These are phyloP conservation scores for Backusella circina DNA, from an alignment of 192 early-diverging fungal species.

Conservation along the genomic window DNA sequence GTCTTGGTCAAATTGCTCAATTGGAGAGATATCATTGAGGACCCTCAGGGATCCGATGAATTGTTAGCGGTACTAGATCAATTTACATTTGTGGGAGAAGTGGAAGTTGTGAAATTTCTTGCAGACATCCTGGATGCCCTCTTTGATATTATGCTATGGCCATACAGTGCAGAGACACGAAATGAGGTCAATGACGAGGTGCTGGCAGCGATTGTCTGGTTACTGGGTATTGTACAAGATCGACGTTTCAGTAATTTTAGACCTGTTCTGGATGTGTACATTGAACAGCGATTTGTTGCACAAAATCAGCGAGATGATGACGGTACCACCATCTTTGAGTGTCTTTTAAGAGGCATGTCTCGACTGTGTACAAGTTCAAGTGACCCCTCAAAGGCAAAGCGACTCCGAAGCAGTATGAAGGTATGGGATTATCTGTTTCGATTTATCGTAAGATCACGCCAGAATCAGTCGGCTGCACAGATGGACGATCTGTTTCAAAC, in stretches of 20 bases:
- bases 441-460: conserved; percentile 49
- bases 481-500: conserved; percentile 40
- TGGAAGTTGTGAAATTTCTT: conserved; percentile 71
- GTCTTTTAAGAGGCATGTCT: conserved; percentile 39
- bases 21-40: conserved; percentile 44
- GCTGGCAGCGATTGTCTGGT: conserved; percentile 49
- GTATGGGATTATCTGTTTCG: conserved; percentile 61
- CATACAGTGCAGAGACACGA: neutral
- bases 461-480: conserved; percentile 15
- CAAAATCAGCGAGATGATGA: neutral
- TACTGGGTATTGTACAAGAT: conserved; percentile 58
- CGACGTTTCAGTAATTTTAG: conserved; percentile 58
- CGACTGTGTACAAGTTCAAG: conserved; percentile 29
- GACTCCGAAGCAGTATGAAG: conserved; percentile 53
- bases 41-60: conserved; percentile 11
- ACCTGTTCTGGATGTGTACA: conserved; percentile 53
- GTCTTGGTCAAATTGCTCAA: conserved; percentile 60
- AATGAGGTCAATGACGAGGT: conserved; percentile 41
- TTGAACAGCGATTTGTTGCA: conserved; percentile 47
- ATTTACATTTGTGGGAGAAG: conserved; percentile 54
- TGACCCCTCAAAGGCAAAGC: conserved; percentile 32
- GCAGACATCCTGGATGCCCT: conserved; percentile 59
- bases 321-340: conserved; percentile 13
- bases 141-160: conserved; percentile 51
- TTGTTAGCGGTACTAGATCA: conserved; percentile 44